Evolutionary conservation across 2,329 filamentous ascomycete genomes (phyloP).

Genomic region (Aureobasidium sp.): DNA sequence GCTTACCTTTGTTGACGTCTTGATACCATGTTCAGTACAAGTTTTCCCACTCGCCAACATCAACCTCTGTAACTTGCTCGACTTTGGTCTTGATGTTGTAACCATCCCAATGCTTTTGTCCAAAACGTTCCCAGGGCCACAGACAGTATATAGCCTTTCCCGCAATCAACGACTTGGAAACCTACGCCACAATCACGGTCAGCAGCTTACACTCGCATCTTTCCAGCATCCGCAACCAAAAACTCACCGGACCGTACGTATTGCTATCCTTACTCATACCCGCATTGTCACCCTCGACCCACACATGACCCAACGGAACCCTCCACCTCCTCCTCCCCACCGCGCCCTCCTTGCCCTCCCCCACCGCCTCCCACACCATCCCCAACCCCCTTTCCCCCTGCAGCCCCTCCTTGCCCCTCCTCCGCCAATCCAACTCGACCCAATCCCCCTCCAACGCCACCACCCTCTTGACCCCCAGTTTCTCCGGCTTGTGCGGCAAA

Average conservation of each 20-base stretch:
- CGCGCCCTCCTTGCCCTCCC: neutral
- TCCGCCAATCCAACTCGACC: constrained; percentile 48
- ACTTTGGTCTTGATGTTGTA: constrained; percentile 39
- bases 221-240: neutral
- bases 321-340: constrained; percentile 35
- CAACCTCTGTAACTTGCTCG: constrained; percentile 16
- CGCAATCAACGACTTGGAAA: constrained; percentile 64
- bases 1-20: neutral
- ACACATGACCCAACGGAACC: constrained; percentile 78
- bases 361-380: constrained; percentile 17
- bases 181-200: constrained; percentile 22
- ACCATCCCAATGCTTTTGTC: constrained; percentile 45
- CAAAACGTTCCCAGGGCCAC: constrained; percentile 55
- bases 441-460: constrained; percentile 72
- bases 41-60: constrained; percentile 1
- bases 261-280: constrained; percentile 74
- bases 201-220: neutral
- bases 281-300: constrained; percentile 87
- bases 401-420: constrained; percentile 18
- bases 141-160: constrained; percentile 66
- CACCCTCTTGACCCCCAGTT: constrained; percentile 70
- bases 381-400: constrained; percentile 17
- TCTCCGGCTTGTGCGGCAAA: constrained; percentile 57
- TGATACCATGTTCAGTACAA: neutral
- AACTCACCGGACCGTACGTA: constrained; percentile 63